Evolutionary conservation across 164 flowering plant species (phyloP), one percentile per base, ranked within the genome.

Genomic region (Aristolochia fimbriata): DNA sequence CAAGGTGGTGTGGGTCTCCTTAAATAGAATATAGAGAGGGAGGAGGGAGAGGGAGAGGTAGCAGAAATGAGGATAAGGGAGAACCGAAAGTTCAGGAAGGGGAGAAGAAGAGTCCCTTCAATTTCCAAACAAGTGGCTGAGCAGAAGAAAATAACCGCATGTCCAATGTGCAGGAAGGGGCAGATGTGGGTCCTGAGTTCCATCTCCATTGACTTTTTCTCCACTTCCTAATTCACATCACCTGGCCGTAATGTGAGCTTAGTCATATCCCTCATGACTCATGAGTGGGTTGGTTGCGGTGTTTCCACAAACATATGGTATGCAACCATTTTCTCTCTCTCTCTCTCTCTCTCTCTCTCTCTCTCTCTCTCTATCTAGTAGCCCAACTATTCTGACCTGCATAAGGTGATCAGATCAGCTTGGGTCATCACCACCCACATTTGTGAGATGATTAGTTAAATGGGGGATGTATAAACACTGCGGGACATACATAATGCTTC

Each of bases 71-170:
- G 25, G 41, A 46, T 7, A 22, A 46, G 30, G 58, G 20, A 15
- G 15, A 33, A 21, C 57, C 55, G 62, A 51, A 67, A 55, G 61
- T 31, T 50, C 14, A 25, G 30, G 30, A 63, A 57, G 6, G 62
- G 22, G 57, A 33, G 30, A 16, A 20, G 11, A 47, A 21, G 58
- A 65, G 46, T 33, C 60, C 57, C 54, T 54, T 27, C 20, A 37
- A 37, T 37, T 37, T 37, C 4, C 8, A 47, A 70, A 71, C 72
- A 73, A 73, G 75, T 73, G 80, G 77, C 66, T 63, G 60, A 5
- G 5, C 5, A 70, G 51, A 62, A 62, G 62, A 73, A 49, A 55
- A 53, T 11, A 37, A 37, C 43, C 43, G 10, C 30, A 10, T 73
- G 63, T 70, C 64, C 64, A 31, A 37, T 37, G 43, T 37, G 12